Conservation (phyloP, 345 rosid species). For the Citrus reticulata region DNA sequence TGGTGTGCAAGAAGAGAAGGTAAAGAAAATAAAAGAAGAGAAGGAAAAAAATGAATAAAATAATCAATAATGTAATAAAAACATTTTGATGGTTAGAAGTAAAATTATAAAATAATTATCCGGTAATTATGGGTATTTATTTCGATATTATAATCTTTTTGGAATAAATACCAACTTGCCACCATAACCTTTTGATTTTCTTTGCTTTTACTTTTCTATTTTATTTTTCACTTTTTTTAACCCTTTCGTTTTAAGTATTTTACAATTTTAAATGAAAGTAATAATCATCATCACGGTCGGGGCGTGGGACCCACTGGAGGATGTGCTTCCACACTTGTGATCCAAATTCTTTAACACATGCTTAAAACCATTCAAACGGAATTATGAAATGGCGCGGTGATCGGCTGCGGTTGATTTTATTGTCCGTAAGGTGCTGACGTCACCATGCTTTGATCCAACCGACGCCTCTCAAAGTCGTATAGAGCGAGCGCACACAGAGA, state of each 20-base stretch:
- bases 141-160: conserved; percentile 12
- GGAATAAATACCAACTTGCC: neutral
- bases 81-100: conserved; percentile 1
- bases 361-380: conserved; percentile 14
- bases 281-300: conserved; percentile 38
- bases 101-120: conserved; percentile 4
- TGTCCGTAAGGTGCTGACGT: neutral
- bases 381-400: neutral
- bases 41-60: neutral
- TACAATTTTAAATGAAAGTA: conserved; percentile 13
- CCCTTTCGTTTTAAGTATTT: conserved; percentile 9
- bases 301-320: conserved; percentile 32
- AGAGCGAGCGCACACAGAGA: neutral
- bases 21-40: conserved; percentile 26
- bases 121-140: conserved; percentile 22
- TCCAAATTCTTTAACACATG: conserved; percentile 46
- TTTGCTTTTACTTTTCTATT: neutral
- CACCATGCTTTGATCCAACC: conserved; percentile 25
- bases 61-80: neutral
- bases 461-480: neutral
- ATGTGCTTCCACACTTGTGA: conserved; percentile 43
- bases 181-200: neutral
- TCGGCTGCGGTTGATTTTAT: neutral
- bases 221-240: neutral
- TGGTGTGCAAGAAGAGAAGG: conserved; percentile 46